phyloP scores from a whole-genome alignment of 495 filamentous ascomycete species.

The Sabuloglossum arenarium region DNA sequence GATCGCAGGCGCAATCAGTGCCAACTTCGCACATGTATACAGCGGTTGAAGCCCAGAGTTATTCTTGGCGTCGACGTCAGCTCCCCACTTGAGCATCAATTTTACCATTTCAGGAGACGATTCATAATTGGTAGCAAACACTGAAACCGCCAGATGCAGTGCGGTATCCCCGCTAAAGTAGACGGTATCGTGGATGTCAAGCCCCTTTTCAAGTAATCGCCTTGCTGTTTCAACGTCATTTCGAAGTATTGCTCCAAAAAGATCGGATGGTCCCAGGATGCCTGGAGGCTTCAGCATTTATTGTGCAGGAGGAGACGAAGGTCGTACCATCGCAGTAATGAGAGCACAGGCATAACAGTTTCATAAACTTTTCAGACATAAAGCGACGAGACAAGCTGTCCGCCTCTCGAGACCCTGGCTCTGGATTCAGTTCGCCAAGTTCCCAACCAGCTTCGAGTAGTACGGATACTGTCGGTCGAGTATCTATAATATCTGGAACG shows the following conservation, averaged over 20 bases:
- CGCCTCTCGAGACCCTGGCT: neutral
- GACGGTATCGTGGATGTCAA: neutral
- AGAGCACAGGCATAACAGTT: neutral
- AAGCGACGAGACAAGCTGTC: neutral
- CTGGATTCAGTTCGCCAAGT: neutral
- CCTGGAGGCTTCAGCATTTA: neutral
- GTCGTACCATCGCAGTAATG: neutral
- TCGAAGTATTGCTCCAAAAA: neutral
- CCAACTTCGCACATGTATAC: neutral
- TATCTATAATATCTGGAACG: neutral
- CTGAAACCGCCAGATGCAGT: neutral
- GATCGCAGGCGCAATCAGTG: neutral
- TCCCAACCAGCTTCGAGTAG: neutral
- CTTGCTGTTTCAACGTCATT: neutral
- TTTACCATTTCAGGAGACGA: neutral
- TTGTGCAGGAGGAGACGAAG: neutral
- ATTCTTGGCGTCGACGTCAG: too few relatives aligned
- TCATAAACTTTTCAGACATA: neutral
- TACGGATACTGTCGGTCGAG: neutral
- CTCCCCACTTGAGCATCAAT: neutral
- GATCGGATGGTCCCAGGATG: neutral
- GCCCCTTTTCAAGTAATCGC: neutral
- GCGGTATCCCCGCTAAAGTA: neutral
- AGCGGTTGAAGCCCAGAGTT: too few relatives aligned
- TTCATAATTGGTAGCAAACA: neutral